Evolutionary conservation across 768 basidiomycete species (phyloP), one percentile per base, ranked within the genome.

Genomic region (Trametes gibbosa): DNA sequence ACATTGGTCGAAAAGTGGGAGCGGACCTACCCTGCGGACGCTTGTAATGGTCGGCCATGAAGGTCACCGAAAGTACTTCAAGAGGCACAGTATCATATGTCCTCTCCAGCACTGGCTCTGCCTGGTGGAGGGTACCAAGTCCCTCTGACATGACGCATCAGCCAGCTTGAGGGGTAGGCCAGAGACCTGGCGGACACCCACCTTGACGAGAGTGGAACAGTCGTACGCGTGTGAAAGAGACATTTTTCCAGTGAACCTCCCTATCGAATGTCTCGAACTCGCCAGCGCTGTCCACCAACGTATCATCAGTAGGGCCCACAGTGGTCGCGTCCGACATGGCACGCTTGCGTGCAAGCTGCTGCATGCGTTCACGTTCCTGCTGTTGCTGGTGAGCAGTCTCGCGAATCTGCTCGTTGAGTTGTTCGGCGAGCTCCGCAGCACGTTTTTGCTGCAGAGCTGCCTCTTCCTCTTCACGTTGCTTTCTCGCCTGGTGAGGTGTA

Each of bases 291-390:
- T 74, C 72, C 16, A 69, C 63, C 25, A 54, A 27, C 1, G 61
- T 63, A 12, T 70, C 70, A 1, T 74, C 73, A 6, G 69, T 56
- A 5, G 72, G 65, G 2, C 86, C 84, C 1, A 84, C 81, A 63
- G 87, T 87, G 0, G 87, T 88, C 9, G 86, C 81, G 66, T 87
- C 86, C 4, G 89, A 89, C 65, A 82, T 81, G 0, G 87, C 87
- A 45, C 89, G 77, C 65, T 81, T 79, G 39, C 89, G 80, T 35
- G 79, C 79, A 55, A 71, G 69, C 57, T 77, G 80, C 64, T 80
- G 80, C 49, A 81, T 75, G 42, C 78, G 76, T 63, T 84, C 80
- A 52, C 79, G 73, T 68, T 72, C 87, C 57, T 77, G 69, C 65
- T 77, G 79, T 68, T 88, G 83, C 34, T 78, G 78, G 70, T 86